Evolutionary conservation across 1,139 yeast species (phyloP).

Genomic region (Blastobotrys petasosporus): DNA sequence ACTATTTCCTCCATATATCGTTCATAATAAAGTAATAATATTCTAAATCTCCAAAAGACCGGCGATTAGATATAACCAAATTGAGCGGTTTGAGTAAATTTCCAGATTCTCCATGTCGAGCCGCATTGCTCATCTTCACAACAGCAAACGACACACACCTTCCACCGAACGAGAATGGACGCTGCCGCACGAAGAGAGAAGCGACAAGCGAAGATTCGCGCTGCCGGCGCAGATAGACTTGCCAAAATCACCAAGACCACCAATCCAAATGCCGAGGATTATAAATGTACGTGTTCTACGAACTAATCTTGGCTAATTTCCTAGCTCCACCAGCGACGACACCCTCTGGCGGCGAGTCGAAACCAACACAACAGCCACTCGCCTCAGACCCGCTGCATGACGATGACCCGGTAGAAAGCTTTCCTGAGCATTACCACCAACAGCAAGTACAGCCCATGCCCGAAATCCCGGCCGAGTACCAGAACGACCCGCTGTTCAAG

Average conservation of each 20-base stretch:
- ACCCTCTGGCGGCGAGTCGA: neutral
- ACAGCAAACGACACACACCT: no score
- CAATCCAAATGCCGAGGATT: constrained; percentile 21
- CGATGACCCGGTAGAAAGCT: constrained; percentile 13
- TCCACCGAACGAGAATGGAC: constrained; percentile 18
- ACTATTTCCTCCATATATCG: no score
- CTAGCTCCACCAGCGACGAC: neutral
- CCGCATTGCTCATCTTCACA: no score
- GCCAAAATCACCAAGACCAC: constrained; percentile 34
- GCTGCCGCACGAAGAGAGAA: constrained; percentile 33
- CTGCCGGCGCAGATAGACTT: constrained; percentile 33
- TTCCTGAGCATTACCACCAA: neutral
- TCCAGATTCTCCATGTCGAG: no score
- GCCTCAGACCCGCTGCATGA: neutral
- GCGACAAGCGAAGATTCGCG: constrained; percentile 34
- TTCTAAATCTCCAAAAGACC: no score
- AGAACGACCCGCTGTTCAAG: constrained; percentile 23
- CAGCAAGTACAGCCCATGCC: neutral
- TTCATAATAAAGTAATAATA: no score
- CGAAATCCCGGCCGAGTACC: neutral
- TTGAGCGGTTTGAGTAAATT: no score
- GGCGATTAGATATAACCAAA: no score
- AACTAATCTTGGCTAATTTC: no score
- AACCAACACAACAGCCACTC: neutral
- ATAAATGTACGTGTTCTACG: constrained; percentile 5